Percentiles rank a stretch among this genome's conserved stretches.
These are phyloP conservation scores for Helianthus tuberosus DNA, from an alignment of 129 eudicot genomes.

Conservation along the genomic window DNA sequence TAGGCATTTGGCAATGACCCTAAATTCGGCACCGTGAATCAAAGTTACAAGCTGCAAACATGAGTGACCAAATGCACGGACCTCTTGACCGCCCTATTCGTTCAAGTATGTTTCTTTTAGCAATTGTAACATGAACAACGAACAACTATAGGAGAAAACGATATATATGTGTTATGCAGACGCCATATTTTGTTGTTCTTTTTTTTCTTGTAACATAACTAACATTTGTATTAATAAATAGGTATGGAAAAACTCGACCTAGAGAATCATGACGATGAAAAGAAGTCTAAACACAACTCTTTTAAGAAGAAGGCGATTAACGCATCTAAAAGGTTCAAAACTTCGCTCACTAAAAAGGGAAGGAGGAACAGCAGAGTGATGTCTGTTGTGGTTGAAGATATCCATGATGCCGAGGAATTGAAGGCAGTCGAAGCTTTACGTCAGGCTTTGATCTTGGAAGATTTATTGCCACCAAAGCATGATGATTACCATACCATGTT, in stretches of 20 bases:
- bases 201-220: conserved; percentile 4
- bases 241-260: conserved; percentile 69
- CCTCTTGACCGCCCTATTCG: conserved; percentile 57
- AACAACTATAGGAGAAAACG: not conserved
- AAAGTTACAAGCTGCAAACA: conserved; percentile 46
- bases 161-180: not conserved
- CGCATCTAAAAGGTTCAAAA: conserved; percentile 78
- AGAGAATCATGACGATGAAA: conserved; percentile 73
- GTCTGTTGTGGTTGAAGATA: conserved; percentile 85
- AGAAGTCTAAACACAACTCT: conserved; percentile 75
- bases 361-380: conserved; percentile 85
- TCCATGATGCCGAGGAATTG: conserved; percentile 86
- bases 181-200: not conserved
- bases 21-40: conserved; percentile 33
- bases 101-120: conserved; percentile 53
- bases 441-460: conserved; percentile 74
- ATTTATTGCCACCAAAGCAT: conserved; percentile 72
- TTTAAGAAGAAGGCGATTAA: conserved; percentile 79
- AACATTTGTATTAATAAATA: conserved; percentile 20
- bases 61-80: conserved; percentile 64
- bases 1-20: conserved; percentile 48
- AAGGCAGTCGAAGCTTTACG: conserved; percentile 91
- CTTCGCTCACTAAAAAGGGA: conserved; percentile 70
- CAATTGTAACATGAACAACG: not conserved
- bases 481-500: conserved; percentile 90